phyloP scores from a whole-genome alignment of 1,284 basidiomycete species.

The Ceratobasidium sp. region DNA sequence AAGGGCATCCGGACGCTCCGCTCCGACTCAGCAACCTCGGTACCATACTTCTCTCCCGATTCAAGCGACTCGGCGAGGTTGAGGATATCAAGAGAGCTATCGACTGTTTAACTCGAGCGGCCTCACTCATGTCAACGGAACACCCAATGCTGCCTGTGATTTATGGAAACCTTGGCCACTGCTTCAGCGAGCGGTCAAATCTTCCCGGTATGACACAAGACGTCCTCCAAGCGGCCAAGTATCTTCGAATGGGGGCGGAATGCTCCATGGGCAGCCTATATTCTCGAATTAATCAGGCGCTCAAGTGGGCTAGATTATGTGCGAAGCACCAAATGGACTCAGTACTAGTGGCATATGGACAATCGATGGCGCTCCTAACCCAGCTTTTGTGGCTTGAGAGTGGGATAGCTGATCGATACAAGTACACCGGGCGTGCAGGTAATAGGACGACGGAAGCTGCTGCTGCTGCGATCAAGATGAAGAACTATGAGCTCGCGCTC shows the following conservation, averaged over 20 bases:
- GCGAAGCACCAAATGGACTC: too few relatives aligned
- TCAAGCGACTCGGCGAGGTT: neutral
- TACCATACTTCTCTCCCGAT: neutral
- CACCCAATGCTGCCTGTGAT: neutral
- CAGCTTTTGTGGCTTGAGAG: too few relatives aligned
- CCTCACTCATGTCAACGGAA: neutral
- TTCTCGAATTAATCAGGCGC: too few relatives aligned
- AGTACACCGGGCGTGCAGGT: neutral
- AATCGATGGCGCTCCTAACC: too few relatives aligned
- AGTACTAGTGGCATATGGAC: too few relatives aligned
- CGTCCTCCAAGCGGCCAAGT: neutral
- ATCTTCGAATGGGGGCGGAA: too few relatives aligned
- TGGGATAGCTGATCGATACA: too few relatives aligned
- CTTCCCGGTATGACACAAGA: neutral
- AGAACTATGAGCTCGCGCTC: constrained; percentile 45
- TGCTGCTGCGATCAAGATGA: neutral
- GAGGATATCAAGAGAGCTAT: neutral
- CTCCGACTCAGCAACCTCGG: too few relatives aligned
- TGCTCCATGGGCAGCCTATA: too few relatives aligned
- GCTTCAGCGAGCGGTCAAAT: neutral
- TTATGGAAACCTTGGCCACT: neutral
- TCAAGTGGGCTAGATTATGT: too few relatives aligned
- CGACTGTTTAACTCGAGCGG: neutral
- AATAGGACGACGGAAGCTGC: neutral
- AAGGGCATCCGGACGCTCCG: too few relatives aligned